Base-by-base conservation (phyloP, 2,329 filamentous ascomycete genomes). In the Botrytis deweyae region DNA sequence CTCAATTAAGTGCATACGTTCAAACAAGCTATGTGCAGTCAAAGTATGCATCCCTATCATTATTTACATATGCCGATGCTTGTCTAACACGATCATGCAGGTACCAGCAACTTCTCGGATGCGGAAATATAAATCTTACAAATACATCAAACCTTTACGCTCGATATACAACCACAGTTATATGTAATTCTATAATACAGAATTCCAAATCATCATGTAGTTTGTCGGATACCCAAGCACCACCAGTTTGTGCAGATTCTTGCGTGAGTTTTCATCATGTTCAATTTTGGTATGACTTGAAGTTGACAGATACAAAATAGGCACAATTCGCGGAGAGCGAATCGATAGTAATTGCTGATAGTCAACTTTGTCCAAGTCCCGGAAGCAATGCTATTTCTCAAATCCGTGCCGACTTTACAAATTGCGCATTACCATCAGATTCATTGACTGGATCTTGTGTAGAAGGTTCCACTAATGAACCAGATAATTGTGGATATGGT, bases 111-210 rank as follows among this genome's bases (percentile, higher is more conserved):
- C 86, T 94, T 66, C 88, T 99, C 76, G 95, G 95, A 73, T 99
- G 96, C 82, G 87, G 88, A 66, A 88, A 88, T 76, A 86, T 98
- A 79, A 89, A 96, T 80, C 87, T 95, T 73, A 89, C 89, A 73
- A 93, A 97, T 81, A 91, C 94, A 6, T 91, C 89, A 78, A 88
- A 92, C 79, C 89, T 95, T 80, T 99, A 99, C 83, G 95, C 96
- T 67, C 92, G 96, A 79, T 99, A 95, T 84, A 97, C 95, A 8
- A 96, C 90, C 65, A 96, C 93, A 75, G 91, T 97, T 76, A 88
- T 99, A 77, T 99, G 96, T 87, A 98, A 97, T 86, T 88, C 93
- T 77, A 92, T 99, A 80, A 89, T 99, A 69, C 96, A 99, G 83
- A 95, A 94, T 81, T 98, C 96, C 8, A 90, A 92, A 79, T 81